Conservation (phyloP, 306 rosid species). For the Vigna hirtella region DNA sequence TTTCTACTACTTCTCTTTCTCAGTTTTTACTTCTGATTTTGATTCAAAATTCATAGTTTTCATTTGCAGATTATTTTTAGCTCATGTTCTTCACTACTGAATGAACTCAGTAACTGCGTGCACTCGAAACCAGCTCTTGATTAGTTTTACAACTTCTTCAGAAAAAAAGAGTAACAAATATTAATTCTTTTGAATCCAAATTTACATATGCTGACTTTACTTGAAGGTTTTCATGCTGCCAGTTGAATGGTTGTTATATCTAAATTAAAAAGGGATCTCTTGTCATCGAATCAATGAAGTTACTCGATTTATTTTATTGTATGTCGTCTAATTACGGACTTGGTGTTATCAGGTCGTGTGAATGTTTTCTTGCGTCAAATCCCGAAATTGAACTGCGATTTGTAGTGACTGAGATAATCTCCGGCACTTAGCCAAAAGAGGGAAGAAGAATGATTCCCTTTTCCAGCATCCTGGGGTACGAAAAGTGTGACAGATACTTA, state of each 20-base stretch:
- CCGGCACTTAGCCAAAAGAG: constrained; percentile 45
- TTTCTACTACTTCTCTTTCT: neutral
- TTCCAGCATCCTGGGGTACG: constrained; percentile 48
- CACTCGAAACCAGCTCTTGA: neutral
- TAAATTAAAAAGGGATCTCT: neutral
- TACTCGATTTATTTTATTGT: constrained; percentile 4
- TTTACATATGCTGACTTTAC: neutral
- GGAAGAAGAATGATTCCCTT: constrained; percentile 46
- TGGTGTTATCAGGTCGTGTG: constrained; percentile 47
- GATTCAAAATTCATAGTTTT: constrained; percentile 11
- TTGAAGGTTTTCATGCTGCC: neutral
- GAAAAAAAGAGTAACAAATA: neutral
- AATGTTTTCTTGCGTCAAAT: constrained; percentile 34
- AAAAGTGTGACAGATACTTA: constrained; percentile 69
- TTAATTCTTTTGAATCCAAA: too few species aligned
- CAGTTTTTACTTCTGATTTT: constrained; percentile 1
- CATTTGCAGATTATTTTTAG: neutral
- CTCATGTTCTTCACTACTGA: neutral
- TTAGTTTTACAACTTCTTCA: neutral
- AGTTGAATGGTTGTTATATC: neutral
- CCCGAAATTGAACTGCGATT: constrained; percentile 40
- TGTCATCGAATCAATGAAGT: constrained; percentile 17
- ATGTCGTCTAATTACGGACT: constrained; percentile 7
- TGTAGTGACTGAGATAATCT: constrained; percentile 49
- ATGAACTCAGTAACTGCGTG: neutral